Base-by-base conservation (phyloP, 1,139 yeast species). In the Suhomyces maxii region DNA sequence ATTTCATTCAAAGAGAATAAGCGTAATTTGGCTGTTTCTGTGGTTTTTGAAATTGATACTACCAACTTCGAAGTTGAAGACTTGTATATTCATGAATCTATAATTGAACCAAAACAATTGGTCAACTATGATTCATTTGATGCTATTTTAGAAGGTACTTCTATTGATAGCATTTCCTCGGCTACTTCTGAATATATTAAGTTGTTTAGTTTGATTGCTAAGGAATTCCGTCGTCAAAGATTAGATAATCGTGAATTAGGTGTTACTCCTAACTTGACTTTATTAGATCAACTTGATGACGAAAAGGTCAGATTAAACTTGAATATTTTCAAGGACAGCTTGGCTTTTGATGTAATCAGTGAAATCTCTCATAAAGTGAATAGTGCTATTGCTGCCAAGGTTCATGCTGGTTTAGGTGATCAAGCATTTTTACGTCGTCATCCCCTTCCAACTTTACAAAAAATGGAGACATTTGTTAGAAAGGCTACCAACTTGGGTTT, bases 381-480 rank as follows among this genome's bases (percentile, higher is more conserved):
- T 66, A 74, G 83, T 38, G 90, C 96, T 0, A 84, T 93, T 50
- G 99, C 98, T 0, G 89, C 89, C 49, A 83, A 80, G 58, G 71
- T 86, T 18, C 86, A 86, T 59, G 83, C 93, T 3, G 82, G 79
- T 5, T 71, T 90, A 42, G 97, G 97, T 1, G 90, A 87, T 53
- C 69, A 74, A 44, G 90, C 98, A 0, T 79, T 93, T 45, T 78
- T 93, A 59, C 86, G 98, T 65, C 88, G 95, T 63, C 96, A 91
- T 54, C 78, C 89, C 6, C 81, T 86, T 54, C 98, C 99, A 33
- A 82, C 95, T 3, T 73, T 86, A 50, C 88, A 85, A 43, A 88
- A 90, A 60, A 76, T 91, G 69, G 95, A 89, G 59, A 80, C 88
- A 1, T 87, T 93, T 62, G 83, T 84, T 39, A 78, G 84, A 53